These are phyloP conservation scores for Priceomyces haplophilus DNA, from an alignment of 805 yeast species.

Conservation along the genomic window DNA sequence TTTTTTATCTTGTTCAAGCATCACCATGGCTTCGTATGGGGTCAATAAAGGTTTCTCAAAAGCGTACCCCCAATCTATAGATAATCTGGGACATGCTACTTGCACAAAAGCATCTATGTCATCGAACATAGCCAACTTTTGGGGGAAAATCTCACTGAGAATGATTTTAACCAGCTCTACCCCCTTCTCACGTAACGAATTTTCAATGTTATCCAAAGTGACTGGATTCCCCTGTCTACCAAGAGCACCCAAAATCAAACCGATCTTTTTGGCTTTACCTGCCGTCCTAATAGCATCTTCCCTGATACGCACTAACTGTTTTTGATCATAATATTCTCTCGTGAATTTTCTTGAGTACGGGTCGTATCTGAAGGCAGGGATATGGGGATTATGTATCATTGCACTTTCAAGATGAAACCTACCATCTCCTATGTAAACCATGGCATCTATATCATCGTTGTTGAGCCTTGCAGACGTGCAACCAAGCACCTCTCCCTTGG, in stretches of 20 bases:
- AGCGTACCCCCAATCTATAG: conserved; percentile 99
- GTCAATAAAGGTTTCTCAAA: conserved; percentile 87
- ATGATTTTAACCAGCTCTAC: conserved; percentile 75
- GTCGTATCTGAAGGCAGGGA: conserved; percentile 91
- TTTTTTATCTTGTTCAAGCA: conserved; percentile 66
- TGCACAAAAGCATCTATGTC: conserved; percentile 94
- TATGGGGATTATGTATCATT: conserved; percentile 93
- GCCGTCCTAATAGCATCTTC: conserved; percentile 72
- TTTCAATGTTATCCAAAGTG: conserved; percentile 68
- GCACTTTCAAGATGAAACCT: conserved; percentile 92
- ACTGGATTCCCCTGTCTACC: conserved; percentile 92
- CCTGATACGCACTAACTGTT: conserved; percentile 73
- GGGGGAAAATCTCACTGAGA: conserved; percentile 90
- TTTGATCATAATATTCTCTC: conserved; percentile 81
- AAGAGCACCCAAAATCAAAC: conserved; percentile 84
- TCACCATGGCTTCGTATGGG: conserved; percentile 94
- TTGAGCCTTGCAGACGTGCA: conserved; percentile 88
- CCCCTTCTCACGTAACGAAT: conserved; percentile 50
- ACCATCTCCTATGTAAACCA: conserved; percentile 94
- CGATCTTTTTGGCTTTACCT: conserved; percentile 58
- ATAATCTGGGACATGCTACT: conserved; percentile 94
- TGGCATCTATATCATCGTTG: conserved; percentile 62
- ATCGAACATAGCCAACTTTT: conserved; percentile 85
- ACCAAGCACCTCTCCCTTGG: conserved; percentile 94
- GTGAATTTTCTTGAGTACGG: conserved; percentile 93